Base-by-base conservation (phyloP, 129 eudicot species). In the Artemisia annua region DNA sequence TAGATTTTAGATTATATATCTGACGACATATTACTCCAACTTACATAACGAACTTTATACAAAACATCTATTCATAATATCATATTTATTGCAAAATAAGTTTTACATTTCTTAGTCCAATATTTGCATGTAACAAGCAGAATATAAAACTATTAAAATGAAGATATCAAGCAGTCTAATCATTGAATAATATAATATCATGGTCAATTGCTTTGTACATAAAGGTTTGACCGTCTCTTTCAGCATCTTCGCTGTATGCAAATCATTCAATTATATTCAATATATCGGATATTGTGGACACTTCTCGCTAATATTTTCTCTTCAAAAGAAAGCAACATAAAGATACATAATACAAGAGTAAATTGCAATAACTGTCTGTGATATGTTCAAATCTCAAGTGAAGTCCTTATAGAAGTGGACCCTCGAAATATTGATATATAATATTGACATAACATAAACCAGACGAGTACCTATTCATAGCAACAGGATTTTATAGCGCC, bases 181-280 rank as follows among this genome's bases (percentile, higher is more conserved):
- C 48, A 22, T 7, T 73, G 39, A 74, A 63, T 20, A 19, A 20
- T 8, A 12, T 32, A 12, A 17, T 3, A 15, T 6, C 13, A 17
- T 12, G n/a, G 75, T 76, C 79, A 53, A 62, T 75, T 66, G 79
- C 67, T 66, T 84, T 68, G 82, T 17, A 61, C 18, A 55, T 19
- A 76, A 84, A 84, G 61, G 80, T 80, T 80, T 73, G 82, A 84
- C 76, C 48, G 1, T 53, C 58, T 56, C 28, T 59, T 62, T 77
- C 22, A 18, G 30, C 48, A 61, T 77, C 49, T 69, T 69, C 48
- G 66, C 39, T 69, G 75, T 77, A 51, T 35, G 28, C 39, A 69
- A 30, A 67, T 39, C 57, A 24, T 54, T 1, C 20, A 16, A 24
- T 24, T n/a, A 35, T 35, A 35, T 35, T 35, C 43, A 35, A 35